Evolutionary conservation across 2,329 filamentous ascomycete species (phyloP).

Genomic region (Cordyceps farinosa): DNA sequence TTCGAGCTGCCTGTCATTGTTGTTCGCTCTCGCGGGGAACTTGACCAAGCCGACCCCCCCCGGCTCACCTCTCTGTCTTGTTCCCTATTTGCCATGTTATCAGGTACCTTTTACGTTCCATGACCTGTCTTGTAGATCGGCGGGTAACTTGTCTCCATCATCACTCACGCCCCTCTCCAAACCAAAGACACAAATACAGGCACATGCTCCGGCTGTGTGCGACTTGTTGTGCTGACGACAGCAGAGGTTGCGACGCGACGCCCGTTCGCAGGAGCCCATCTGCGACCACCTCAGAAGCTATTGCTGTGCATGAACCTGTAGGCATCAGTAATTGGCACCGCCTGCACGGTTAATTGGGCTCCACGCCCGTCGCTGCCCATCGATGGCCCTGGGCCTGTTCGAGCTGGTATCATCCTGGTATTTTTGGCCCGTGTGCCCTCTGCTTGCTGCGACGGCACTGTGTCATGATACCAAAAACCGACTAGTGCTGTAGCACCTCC

Average conservation of each 20-base stretch:
- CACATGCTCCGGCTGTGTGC: neutral
- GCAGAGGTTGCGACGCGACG: neutral
- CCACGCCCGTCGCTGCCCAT: no score
- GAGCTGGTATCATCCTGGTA: neutral
- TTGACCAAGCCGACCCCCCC: neutral
- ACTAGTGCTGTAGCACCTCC: neutral
- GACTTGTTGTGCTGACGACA: neutral
- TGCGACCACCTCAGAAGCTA: neutral
- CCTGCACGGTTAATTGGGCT: no score
- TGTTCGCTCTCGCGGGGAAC: neutral
- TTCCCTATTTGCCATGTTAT: neutral
- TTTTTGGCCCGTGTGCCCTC: neutral
- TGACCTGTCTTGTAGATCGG: neutral
- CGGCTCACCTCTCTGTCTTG: neutral
- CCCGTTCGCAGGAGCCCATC: neutral
- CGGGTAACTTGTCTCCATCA: neutral
- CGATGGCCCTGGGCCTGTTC: no score
- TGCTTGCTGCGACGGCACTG: conserved; percentile 2
- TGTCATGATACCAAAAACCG: neutral
- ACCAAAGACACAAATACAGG: neutral
- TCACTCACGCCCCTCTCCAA: neutral
- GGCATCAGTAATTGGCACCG: neutral
- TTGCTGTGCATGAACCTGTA: neutral
- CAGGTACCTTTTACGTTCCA: neutral
- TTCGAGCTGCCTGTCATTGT: neutral